phyloP scores from a whole-genome alignment of 805 yeast genomes.

The Metschnikowia rubicola region DNA sequence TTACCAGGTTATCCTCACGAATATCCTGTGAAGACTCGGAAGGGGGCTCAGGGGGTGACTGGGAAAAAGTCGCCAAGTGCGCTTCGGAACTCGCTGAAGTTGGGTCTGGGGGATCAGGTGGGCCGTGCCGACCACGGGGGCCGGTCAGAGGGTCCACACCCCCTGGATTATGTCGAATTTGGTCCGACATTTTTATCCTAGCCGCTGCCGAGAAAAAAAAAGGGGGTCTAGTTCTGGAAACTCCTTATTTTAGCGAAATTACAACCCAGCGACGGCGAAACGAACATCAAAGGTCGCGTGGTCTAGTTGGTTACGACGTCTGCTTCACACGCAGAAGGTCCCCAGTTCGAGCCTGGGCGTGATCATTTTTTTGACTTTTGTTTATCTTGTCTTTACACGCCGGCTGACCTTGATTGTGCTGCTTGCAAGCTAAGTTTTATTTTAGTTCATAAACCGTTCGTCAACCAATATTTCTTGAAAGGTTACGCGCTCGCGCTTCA shows the following conservation, averaged over 20 bases:
- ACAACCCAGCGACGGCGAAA: too few relatives aligned
- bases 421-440: too few relatives aligned
- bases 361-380: constrained; percentile 13
- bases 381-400: too few relatives aligned
- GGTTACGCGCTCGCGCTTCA: too few relatives aligned
- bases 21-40: background rate
- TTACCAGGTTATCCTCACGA: background rate
- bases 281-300: constrained; percentile 16
- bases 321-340: constrained; percentile 24
- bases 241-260: too few relatives aligned
- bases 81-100: background rate
- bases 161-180: background rate
- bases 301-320: constrained; percentile 23
- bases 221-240: too few relatives aligned
- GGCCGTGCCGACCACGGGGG: background rate
- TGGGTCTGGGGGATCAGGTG: background rate
- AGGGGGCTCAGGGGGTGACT: background rate
- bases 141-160: background rate
- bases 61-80: background rate
- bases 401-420: too few relatives aligned
- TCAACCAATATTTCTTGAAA: too few relatives aligned
- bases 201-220: too few relatives aligned
- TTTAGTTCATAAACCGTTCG: too few relatives aligned
- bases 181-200: background rate
- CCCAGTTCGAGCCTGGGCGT: constrained; percentile 25